These are phyloP conservation scores for Aspergillus sp. DNA, from an alignment of 2,329 filamentous ascomycete species.

Conservation along the genomic window DNA sequence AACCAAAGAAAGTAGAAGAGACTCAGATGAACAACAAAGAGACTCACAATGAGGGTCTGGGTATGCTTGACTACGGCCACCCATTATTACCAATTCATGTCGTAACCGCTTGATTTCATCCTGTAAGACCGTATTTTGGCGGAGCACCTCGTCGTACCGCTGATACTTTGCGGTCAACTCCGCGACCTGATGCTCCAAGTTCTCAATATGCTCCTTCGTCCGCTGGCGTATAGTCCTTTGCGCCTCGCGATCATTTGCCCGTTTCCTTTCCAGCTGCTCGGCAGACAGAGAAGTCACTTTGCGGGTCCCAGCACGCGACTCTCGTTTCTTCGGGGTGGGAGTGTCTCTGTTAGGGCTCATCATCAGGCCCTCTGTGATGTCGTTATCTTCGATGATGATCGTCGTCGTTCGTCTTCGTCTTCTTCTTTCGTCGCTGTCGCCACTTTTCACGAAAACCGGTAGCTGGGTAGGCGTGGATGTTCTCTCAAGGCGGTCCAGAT, in stretches of 20 bases:
- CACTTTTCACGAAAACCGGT: background rate
- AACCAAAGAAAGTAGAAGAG: background rate
- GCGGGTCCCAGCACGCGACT: conserved; percentile 48
- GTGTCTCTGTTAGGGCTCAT: conserved; percentile 18
- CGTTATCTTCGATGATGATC: too few species aligned
- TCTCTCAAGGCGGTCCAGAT: background rate
- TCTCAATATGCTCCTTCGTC: conserved; percentile 52
- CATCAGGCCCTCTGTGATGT: conserved; percentile 2
- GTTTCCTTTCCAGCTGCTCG: conserved; percentile 51
- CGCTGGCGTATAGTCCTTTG: conserved; percentile 52
- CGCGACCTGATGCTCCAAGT: conserved; percentile 47
- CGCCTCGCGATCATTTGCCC: conserved; percentile 53
- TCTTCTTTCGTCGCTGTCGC: background rate
- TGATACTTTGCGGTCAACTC: conserved; percentile 45
- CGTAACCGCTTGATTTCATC: conserved; percentile 48
- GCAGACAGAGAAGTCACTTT: conserved; percentile 51
- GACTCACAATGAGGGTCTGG: conserved; percentile 10
- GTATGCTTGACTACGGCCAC: conserved; percentile 14
- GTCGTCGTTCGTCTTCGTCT: too few species aligned
- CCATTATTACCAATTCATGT: conserved; percentile 35
- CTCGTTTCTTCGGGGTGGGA: conserved; percentile 22
- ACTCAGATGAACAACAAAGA: background rate
- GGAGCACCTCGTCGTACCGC: conserved; percentile 44
- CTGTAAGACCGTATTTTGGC: conserved; percentile 47
- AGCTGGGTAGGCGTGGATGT: too few species aligned